phyloP scores from a whole-genome alignment of 2,329 filamentous ascomycete species.

The Talaromyces marneffei region DNA sequence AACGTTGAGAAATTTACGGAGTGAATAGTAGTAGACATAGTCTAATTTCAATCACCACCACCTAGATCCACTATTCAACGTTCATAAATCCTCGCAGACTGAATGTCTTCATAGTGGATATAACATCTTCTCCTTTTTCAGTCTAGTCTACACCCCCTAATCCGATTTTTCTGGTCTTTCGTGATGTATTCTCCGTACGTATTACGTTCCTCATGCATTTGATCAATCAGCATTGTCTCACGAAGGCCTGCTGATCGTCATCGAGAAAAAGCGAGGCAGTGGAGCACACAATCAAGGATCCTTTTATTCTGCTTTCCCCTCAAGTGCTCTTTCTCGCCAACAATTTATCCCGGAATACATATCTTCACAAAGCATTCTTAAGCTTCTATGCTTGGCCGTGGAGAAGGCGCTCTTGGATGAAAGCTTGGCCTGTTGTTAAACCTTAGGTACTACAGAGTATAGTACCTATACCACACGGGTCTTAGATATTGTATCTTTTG shows the following conservation, averaged over 20 bases:
- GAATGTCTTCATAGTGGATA: background rate
- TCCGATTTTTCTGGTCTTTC: background rate
- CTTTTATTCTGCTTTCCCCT: background rate
- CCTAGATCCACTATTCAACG: background rate
- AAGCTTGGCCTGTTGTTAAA: slow-evolving; percentile 2
- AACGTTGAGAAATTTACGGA: background rate
- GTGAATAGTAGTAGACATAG: background rate
- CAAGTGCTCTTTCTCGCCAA: too few relatives aligned
- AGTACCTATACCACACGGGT: background rate
- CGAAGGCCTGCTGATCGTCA: background rate
- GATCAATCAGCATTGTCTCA: background rate
- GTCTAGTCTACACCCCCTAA: background rate
- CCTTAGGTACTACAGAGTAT: background rate
- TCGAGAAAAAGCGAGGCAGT: background rate
- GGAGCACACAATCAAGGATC: background rate
- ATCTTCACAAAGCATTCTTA: background rate
- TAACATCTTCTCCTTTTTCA: background rate
- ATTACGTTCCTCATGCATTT: background rate
- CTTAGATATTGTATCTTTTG: background rate
- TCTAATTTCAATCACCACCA: background rate
- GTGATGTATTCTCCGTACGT: too few relatives aligned
- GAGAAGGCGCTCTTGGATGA: slow-evolving; percentile 7
- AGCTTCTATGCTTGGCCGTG: background rate
- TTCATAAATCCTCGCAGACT: background rate
- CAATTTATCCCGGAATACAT: background rate